These are phyloP conservation scores for Choiromyces venosus DNA, from an alignment of 495 filamentous ascomycete genomes.

Conservation along the genomic window DNA sequence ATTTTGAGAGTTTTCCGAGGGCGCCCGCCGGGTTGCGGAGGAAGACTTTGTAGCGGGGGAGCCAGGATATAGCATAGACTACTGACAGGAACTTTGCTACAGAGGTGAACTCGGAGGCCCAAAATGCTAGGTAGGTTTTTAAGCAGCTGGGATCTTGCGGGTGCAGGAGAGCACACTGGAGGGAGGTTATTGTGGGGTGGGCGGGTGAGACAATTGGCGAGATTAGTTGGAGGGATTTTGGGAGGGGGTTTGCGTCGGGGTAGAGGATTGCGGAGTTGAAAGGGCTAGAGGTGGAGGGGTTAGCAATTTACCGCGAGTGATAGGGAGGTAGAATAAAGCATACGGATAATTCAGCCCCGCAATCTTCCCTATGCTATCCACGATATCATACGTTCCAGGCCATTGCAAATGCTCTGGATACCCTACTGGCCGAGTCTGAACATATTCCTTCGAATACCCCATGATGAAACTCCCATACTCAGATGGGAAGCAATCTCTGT, in stretches of 20 bases:
- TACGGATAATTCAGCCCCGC: slow-evolving; percentile 80
- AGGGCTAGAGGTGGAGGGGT: slow-evolving; percentile 46
- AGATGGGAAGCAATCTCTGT: slow-evolving; percentile 75
- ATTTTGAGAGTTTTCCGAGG: slow-evolving; percentile 56
- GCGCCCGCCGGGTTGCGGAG: slow-evolving; percentile 60
- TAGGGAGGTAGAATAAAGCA: slow-evolving; percentile 39
- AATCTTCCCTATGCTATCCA: slow-evolving; percentile 75
- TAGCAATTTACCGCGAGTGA: slow-evolving; percentile 3
- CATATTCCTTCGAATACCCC: slow-evolving; percentile 67
- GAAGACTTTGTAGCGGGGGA: slow-evolving; percentile 61
- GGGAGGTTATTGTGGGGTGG: slow-evolving; percentile 71
- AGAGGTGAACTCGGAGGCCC: slow-evolving; percentile 69
- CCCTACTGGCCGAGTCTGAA: slow-evolving; percentile 63
- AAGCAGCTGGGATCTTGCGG: slow-evolving; percentile 79
- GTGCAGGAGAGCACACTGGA: slow-evolving; percentile 90
- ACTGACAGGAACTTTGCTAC: slow-evolving; percentile 70
- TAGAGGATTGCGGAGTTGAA: slow-evolving; percentile 82
- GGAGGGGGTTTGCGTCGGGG: slow-evolving; percentile 61
- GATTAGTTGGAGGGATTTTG: slow-evolving; percentile 59
- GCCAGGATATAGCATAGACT: slow-evolving; percentile 59
- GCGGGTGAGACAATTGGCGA: slow-evolving; percentile 74
- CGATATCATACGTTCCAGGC: slow-evolving; percentile 69
- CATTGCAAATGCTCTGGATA: slow-evolving; percentile 64
- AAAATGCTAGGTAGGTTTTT: slow-evolving; percentile 76
- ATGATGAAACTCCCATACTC: slow-evolving; percentile 69